A percentile compares a stretch with the other conserved stretches of the same genome.
phyloP scores from a whole-genome alignment of 1,139 yeast genomes.

The Arxiozyma bovina region DNA sequence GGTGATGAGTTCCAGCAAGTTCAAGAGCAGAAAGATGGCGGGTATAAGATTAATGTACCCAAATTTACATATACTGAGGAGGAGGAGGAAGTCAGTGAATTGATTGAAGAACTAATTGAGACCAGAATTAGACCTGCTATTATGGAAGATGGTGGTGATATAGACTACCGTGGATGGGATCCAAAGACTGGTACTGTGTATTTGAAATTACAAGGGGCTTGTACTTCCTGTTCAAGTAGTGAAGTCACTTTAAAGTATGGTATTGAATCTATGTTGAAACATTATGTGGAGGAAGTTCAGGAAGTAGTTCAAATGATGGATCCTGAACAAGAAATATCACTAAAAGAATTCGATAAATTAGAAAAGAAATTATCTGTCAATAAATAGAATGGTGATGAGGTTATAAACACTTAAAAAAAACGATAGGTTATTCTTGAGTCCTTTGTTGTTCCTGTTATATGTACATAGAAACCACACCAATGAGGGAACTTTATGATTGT shows the following conservation, averaged over 20 bases:
- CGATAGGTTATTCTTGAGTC: too few species aligned
- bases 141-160: constrained; percentile 80
- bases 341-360: constrained; percentile 30
- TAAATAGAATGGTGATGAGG: neutral
- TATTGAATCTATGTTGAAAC: constrained; percentile 72
- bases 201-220: constrained; percentile 64
- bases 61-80: constrained; percentile 33
- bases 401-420: neutral
- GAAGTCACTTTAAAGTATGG: constrained; percentile 71
- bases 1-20: constrained; percentile 27
- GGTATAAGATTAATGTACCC: constrained; percentile 26
- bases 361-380: constrained; percentile 22
- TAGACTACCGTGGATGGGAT: constrained; percentile 59
- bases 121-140: constrained; percentile 94
- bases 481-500: neutral
- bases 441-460: too few species aligned
- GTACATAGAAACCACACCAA: neutral
- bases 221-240: constrained; percentile 70
- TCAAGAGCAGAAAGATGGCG: constrained; percentile 28
- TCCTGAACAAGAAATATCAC: constrained; percentile 35
- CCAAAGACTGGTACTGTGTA: constrained; percentile 58
- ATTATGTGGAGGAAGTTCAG: constrained; percentile 70
- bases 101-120: constrained; percentile 87
- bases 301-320: constrained; percentile 52
- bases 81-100: constrained; percentile 55